Evolutionary conservation across 179 eudicot species (phyloP).

Genomic region (Camellia oleifera): DNA sequence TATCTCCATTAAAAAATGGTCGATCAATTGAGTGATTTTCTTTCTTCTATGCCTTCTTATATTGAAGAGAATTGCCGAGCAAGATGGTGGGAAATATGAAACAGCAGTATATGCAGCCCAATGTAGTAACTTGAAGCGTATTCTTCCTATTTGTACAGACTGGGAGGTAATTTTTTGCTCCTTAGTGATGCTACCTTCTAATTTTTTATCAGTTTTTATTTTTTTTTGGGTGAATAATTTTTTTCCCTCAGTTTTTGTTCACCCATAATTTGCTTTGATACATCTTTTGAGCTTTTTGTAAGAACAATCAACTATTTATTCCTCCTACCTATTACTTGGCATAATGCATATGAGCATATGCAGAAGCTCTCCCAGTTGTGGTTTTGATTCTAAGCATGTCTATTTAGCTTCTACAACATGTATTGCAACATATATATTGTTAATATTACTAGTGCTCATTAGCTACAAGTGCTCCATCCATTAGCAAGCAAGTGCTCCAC

Average conservation of each 20-base stretch:
- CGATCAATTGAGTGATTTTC: neutral
- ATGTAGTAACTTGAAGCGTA: conserved; percentile 84
- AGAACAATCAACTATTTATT: neutral
- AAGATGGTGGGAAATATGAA: conserved; percentile 90
- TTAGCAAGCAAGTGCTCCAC: too few species aligned
- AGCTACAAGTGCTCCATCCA: too few species aligned
- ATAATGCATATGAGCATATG: too few species aligned
- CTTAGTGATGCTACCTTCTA: neutral
- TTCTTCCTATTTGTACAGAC: conserved; percentile 82
- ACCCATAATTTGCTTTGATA: neutral
- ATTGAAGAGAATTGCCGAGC: conserved; percentile 79
- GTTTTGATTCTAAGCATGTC: neutral
- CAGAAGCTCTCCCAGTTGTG: neutral
- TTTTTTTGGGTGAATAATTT: too few species aligned
- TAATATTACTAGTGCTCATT: too few species aligned
- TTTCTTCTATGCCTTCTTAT: conserved; percentile 10
- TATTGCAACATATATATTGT: neutral
- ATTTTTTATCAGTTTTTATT: neutral
- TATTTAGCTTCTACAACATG: neutral
- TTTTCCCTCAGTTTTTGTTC: neutral
- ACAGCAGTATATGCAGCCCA: conserved; percentile 85
- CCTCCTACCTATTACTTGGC: neutral
- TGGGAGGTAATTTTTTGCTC: conserved; percentile 71
- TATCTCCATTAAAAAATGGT: neutral
- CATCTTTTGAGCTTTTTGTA: neutral